Conservation (phyloP, 208 protist genomes). For the Endotrypanum monterogeii region DNA sequence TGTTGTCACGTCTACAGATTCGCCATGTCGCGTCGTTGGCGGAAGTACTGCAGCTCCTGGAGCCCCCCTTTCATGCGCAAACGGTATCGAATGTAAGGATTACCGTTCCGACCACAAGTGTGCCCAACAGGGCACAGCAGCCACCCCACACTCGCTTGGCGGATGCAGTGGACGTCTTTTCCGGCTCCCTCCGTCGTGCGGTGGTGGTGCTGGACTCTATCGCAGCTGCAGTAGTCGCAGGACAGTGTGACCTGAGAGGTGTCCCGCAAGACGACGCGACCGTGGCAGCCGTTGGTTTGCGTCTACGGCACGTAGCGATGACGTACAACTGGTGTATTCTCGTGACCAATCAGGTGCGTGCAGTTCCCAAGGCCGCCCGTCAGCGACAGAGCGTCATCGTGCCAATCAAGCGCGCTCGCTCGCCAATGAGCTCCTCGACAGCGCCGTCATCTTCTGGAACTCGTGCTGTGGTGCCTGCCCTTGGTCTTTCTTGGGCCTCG, state of each 20-base stretch:
- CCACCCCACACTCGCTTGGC: constrained; percentile 14
- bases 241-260: constrained; percentile 12
- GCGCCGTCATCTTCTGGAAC: not conserved
- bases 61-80: not conserved
- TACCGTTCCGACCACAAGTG: not conserved
- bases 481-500: constrained; percentile 54
- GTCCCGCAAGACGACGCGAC: constrained; percentile 12
- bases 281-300: constrained; percentile 24
- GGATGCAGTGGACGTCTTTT: constrained; percentile 22
- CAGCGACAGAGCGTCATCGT: not conserved
- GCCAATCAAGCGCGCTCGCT: constrained; percentile 19
- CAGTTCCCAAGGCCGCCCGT: constrained; percentile 18
- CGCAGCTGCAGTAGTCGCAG: constrained; percentile 38
- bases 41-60: constrained; percentile 45
- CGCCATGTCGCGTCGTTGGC: constrained; percentile 32
- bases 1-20: constrained; percentile 58
- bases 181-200: constrained; percentile 28
- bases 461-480: constrained; percentile 37
- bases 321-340: constrained; percentile 46
- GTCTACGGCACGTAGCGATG: constrained; percentile 46
- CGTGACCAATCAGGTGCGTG: constrained; percentile 65
- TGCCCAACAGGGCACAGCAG: not conserved
- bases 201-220: constrained; percentile 76
- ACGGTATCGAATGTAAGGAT: not conserved
- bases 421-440: not conserved